Base-by-base conservation (phyloP, 2,329 filamentous ascomycete genomes). In the Corinectria fuckeliana region DNA sequence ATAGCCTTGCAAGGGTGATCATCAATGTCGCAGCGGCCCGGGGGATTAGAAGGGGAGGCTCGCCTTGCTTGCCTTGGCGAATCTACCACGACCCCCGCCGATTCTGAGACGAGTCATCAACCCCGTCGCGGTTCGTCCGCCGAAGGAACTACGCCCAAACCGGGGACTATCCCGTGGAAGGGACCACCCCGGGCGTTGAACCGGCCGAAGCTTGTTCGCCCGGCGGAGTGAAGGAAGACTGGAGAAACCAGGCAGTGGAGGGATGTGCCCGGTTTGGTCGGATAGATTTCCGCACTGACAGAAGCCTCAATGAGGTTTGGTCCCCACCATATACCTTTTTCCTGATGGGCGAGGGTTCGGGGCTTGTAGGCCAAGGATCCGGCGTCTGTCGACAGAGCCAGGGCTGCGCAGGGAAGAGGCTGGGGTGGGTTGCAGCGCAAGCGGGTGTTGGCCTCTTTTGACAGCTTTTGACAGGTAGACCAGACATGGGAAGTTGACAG, bases 231-330 rank as follows among this genome's bases (percentile, higher is more conserved):
- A 45, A 42, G 39, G 50, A 39, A 23, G 14, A 21, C 21, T 5
- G 13, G 14, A 4, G 4, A 23, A 4, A 23, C n/a, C n/a, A 34
- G 34, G 26, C 11, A 36, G n/a, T 14, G 32, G 13, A n/a, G 21
- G 32, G 11, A 23, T 16, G 21, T 14, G 61, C 28, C 45, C 62
- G 62, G 64, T 16, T 45, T 56, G 41, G 30, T 50, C 67, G 67
- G 67, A 59, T 68, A 65, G 67, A 66, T 67, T 48, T 58, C 67
- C 67, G 67, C 51, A 64, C 62, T 62, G 63, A 65, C 66, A 68
- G 56, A 50, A 47, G 50, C 50, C 26, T 32, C 30, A 21, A 38
- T 26, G 45, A n/a, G 23, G 42, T 20, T 30, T 18, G 26, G 26
- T 13, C 9, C 16, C 26, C 20, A 48, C n/a, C n/a, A n/a, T n/a